A percentile compares a stretch with the other conserved stretches of the same genome.
Evolutionary conservation across 1,284 basidiomycete genomes (phyloP).

Genomic region (Pseudozyma sp.): DNA sequence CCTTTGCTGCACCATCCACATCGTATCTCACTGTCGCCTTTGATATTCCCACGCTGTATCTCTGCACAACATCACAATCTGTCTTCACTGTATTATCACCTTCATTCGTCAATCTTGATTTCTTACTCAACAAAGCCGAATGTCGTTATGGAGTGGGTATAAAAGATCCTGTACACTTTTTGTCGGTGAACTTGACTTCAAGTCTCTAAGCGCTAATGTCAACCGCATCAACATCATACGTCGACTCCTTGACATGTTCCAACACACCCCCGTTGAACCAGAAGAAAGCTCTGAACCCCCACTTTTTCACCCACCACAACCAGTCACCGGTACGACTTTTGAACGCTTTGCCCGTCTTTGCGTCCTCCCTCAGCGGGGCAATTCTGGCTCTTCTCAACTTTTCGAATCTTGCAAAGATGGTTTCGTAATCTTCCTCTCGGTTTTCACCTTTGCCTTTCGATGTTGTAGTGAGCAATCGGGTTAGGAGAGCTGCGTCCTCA

Average conservation of each 20-base stretch:
- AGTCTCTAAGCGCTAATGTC: not conserved
- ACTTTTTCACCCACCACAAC: not conserved
- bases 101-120: not conserved
- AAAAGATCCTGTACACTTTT: too few relatives aligned
- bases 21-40: not conserved
- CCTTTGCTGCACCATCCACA: not conserved
- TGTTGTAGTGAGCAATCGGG: not conserved
- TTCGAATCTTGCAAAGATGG: not conserved
- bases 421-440: not conserved
- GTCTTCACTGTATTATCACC: slow-evolving; percentile 10
- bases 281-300: not conserved
- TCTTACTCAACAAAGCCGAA: not conserved
- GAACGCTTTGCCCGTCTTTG: not conserved
- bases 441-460: not conserved
- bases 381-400: not conserved
- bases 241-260: not conserved
- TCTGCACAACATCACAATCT: slow-evolving; percentile 1
- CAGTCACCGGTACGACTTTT: not conserved
- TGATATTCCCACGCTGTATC: slow-evolving; percentile 10
- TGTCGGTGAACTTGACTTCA: not conserved
- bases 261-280: not conserved
- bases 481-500: not conserved
- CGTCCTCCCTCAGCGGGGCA: not conserved
- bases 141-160: too few relatives aligned
- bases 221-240: not conserved